phyloP scores from a whole-genome alignment of 371 early-diverging fungal genomes.

The Rhizopus arrhizus region DNA sequence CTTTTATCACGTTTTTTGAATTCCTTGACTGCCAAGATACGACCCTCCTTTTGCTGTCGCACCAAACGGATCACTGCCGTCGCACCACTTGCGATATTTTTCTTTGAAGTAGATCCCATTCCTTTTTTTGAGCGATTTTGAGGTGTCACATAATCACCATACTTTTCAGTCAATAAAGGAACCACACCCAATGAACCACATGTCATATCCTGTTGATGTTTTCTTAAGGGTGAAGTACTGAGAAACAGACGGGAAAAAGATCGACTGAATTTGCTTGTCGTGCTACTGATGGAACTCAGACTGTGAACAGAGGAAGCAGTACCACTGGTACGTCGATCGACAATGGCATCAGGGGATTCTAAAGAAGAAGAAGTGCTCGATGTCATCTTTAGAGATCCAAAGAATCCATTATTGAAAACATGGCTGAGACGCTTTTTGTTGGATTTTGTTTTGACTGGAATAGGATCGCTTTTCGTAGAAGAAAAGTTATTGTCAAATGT shows the following conservation, averaged over 20 bases:
- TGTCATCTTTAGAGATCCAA: conserved; percentile 25
- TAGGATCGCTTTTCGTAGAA: neutral
- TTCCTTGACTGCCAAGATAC: conserved; percentile 59
- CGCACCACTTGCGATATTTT: conserved; percentile 50
- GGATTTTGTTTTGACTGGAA: conserved; percentile 19
- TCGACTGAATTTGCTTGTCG: conserved; percentile 14
- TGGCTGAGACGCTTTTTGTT: conserved; percentile 20
- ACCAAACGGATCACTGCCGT: conserved; percentile 51
- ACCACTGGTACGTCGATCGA: conserved; percentile 14
- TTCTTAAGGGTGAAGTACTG: conserved; percentile 10
- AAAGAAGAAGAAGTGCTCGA: conserved; percentile 2
- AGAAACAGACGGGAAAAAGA: conserved; percentile 24
- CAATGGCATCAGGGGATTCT: conserved; percentile 1
- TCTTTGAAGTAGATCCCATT: conserved; percentile 35
- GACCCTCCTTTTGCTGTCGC: conserved; percentile 22
- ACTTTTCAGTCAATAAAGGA: conserved; percentile 34
- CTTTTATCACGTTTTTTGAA: conserved; percentile 58
- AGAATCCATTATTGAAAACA: conserved; percentile 21
- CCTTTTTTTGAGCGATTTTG: conserved; percentile 27
- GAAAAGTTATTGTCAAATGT: no score
- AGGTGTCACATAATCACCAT: conserved; percentile 44
- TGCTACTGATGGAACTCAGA: conserved; percentile 18
- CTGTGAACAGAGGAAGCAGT: conserved; percentile 15
- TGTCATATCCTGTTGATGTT: conserved; percentile 15
- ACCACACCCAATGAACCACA: conserved; percentile 17